Percentiles rank a stretch among this genome's conserved stretches.
Evolutionary conservation across 106 monocot species (phyloP).

Genomic region (Platanthera zijinensis): DNA sequence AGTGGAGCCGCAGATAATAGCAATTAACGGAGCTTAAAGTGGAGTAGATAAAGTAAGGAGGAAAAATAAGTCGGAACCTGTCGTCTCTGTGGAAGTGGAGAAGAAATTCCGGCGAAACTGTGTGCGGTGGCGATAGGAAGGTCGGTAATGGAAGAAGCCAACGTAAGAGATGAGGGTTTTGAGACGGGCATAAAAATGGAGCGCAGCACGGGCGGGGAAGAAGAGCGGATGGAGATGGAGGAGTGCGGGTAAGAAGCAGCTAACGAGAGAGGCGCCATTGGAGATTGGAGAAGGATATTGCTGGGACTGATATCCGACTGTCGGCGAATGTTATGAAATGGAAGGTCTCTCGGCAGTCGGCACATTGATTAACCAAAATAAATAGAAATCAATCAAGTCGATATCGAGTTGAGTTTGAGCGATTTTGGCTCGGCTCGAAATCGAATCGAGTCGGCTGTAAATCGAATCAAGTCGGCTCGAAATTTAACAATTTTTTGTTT

Average conservation of each 20-base stretch:
- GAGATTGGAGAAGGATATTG: neutral
- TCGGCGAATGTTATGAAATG: no score
- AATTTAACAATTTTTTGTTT: no score
- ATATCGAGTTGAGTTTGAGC: no score
- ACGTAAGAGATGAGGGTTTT: constrained; percentile 3
- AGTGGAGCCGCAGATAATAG: neutral
- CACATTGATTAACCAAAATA: no score
- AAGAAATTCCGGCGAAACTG: neutral
- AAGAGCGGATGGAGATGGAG: neutral
- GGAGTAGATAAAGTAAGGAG: neutral
- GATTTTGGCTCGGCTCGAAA: no score
- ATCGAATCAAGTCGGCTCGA: no score
- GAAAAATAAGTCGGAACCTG: neutral
- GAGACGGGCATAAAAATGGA: constrained; percentile 1
- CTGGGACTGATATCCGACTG: no score
- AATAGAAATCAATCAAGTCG: no score
- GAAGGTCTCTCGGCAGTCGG: no score
- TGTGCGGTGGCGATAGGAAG: neutral
- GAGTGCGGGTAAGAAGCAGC: neutral
- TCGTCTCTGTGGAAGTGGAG: neutral
- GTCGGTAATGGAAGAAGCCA: constrained; percentile 8
- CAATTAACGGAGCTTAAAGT: neutral
- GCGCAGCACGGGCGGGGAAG: neutral
- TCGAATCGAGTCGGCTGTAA: no score
- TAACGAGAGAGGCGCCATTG: neutral